Conservation (phyloP, 306 rosid species). For the Carpinus viminea region DNA sequence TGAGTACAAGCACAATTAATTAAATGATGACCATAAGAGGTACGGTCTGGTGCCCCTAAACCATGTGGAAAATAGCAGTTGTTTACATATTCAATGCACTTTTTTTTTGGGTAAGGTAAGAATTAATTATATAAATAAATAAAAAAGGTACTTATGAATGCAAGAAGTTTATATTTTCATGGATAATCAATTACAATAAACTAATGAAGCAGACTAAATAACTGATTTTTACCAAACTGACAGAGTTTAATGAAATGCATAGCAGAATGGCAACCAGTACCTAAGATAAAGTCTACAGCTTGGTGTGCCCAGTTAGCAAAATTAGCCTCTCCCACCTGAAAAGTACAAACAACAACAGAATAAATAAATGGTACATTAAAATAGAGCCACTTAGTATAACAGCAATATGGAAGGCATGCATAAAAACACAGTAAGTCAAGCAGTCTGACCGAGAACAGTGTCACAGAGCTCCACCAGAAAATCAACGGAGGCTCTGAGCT, state of each 20-base stretch:
- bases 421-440: slow-evolving; percentile 3
- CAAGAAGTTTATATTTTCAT: slow-evolving; percentile 2
- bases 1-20: background rate
- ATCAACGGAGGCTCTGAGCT: slow-evolving; percentile 75
- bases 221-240: background rate
- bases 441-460: slow-evolving; percentile 55
- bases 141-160: background rate
- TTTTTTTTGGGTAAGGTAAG: no score
- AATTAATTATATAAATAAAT: no score
- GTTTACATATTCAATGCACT: no score
- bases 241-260: background rate
- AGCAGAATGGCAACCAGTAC: slow-evolving; percentile 34
- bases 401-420: background rate
- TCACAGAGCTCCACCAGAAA: slow-evolving; percentile 88
- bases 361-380: background rate
- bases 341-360: slow-evolving; percentile 7
- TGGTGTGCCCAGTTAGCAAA: slow-evolving; percentile 77
- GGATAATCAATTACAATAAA: background rate
- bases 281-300: slow-evolving; percentile 86
- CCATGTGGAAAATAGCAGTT: background rate
- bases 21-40: no score
- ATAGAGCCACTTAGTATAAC: background rate
- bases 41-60: background rate
- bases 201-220: background rate
- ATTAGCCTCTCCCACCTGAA: slow-evolving; percentile 64